Base-by-base conservation (phyloP, 305 asterid species). In the Withania somnifera region DNA sequence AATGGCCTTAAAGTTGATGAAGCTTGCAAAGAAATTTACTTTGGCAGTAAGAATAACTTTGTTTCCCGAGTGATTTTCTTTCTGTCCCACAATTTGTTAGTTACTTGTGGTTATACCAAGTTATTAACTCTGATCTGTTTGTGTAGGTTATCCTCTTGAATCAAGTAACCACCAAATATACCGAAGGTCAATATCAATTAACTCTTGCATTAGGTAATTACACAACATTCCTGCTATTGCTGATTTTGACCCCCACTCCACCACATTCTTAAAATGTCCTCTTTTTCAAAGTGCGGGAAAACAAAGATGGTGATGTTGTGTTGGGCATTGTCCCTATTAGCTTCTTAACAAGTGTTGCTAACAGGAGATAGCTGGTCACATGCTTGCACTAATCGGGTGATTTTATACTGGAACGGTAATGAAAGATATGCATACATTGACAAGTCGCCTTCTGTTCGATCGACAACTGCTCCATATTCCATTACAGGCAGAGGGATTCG, bases 341-440 rank as follows among this genome's bases (percentile, higher is more conserved):
- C 64, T 50, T 83, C 19, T 78, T 34, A 63, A 10, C 1, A 40
- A 66, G 38, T 32, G 34, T n/a, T 84, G 84, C 32, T 85, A 69
- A 87, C 90, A 96, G 99, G 99, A 63, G 98, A 96, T 89, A 96
- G 99, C 73, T 96, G 99, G 99, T 91, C 99, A 20, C 98, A 96
- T 68, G 97, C 98, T 84, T 91, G 95, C 73, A 96, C 99, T 24
- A 94, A 94, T 66, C 90, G 99, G 77, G 86, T 94, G 75, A 92
- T 96, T 60, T 76, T 96, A 82, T 88, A 91, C 87, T 94, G 99
- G 99, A 92, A 93, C 15, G 95, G 95, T 67, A 91, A 89, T 6
- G 99, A 91, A 84, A 88, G 99, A 78, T 84, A 84, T 87, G 99
- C 97, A 81, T 86, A 89, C 73, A 91, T 94, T 11, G 99, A 96